These are phyloP conservation scores for Pichia sp. DNA, from an alignment of 1,139 yeast species.

Conservation along the genomic window DNA sequence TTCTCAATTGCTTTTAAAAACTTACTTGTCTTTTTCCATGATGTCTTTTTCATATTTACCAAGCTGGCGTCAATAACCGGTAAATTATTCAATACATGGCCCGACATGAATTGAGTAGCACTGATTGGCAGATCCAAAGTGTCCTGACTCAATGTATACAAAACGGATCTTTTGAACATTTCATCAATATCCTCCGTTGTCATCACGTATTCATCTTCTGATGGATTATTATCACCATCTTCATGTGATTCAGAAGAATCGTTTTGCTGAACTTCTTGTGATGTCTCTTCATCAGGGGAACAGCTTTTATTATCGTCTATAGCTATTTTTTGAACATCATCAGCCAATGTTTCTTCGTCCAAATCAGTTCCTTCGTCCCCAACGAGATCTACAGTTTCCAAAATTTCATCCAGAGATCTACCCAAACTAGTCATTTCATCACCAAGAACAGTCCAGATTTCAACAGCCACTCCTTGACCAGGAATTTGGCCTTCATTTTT, in stretches of 20 bases:
- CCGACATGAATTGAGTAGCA: constrained; percentile 70
- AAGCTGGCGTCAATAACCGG: constrained; percentile 35
- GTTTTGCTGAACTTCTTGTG: neutral
- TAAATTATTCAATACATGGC: constrained; percentile 59
- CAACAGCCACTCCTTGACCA: constrained; percentile 61
- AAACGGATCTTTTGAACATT: constrained; percentile 58
- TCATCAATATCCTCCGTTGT: constrained; percentile 68
- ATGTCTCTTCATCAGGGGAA: neutral
- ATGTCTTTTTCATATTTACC: constrained; percentile 71
- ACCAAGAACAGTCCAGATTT: constrained; percentile 42
- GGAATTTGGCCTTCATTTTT: constrained; percentile 24
- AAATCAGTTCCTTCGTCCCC: too few relatives aligned
- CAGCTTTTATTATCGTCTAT: too few relatives aligned
- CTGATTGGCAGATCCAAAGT: constrained; percentile 50
- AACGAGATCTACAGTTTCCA: constrained; percentile 6
- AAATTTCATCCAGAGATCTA: constrained; percentile 21
- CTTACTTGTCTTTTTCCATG: constrained; percentile 86
- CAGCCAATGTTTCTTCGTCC: constrained; percentile 9
- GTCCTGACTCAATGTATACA: constrained; percentile 60
- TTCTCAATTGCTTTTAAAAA: constrained; percentile 83
- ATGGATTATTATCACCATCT: constrained; percentile 11
- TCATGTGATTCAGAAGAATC: constrained; percentile 1
- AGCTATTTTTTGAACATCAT: constrained; percentile 1
- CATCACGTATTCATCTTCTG: constrained; percentile 29
- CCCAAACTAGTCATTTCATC: constrained; percentile 44